Evolutionary conservation across 1,284 basidiomycete species (phyloP).

Genomic region (Sporisorium scitamineum): DNA sequence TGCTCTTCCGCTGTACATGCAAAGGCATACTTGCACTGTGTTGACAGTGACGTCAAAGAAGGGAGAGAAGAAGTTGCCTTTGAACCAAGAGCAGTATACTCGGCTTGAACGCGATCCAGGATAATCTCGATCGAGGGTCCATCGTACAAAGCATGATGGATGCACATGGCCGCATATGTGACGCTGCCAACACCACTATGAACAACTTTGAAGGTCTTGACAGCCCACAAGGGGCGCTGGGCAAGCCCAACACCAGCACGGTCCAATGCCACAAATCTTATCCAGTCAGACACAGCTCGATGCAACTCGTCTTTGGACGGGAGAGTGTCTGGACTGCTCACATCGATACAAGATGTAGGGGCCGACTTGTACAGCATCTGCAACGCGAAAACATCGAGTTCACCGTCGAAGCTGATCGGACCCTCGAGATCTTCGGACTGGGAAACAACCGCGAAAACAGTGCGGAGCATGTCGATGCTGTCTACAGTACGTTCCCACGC

Average conservation of each 20-base stretch:
- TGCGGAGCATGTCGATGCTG: slow-evolving; percentile 12
- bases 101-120: slow-evolving; percentile 11
- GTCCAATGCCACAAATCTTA: slow-evolving; percentile 1
- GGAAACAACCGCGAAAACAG: slow-evolving; percentile 11
- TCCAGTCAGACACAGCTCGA: slow-evolving; percentile 1
- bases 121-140: slow-evolving; percentile 17
- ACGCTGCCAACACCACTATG: background rate
- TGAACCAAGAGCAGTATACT: slow-evolving; percentile 10
- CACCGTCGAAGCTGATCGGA: slow-evolving; percentile 1
- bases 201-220: slow-evolving; percentile 1
- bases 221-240: slow-evolving; percentile 8
- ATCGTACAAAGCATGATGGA: slow-evolving; percentile 27
- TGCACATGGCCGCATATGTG: slow-evolving; percentile 11
- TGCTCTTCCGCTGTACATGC: slow-evolving; percentile 5
- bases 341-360: background rate
- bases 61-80: background rate
- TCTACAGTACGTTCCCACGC: slow-evolving; percentile 7
- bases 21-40: slow-evolving; percentile 7
- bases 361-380: slow-evolving; percentile 1
- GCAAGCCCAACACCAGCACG: background rate
- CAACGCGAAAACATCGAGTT: slow-evolving; percentile 3
- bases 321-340: background rate
- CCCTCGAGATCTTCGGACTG: background rate
- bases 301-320: background rate
- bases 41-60: background rate